phyloP scores from a whole-genome alignment of 139 green algal genomes.

The Chlamydomonas incerta region DNA sequence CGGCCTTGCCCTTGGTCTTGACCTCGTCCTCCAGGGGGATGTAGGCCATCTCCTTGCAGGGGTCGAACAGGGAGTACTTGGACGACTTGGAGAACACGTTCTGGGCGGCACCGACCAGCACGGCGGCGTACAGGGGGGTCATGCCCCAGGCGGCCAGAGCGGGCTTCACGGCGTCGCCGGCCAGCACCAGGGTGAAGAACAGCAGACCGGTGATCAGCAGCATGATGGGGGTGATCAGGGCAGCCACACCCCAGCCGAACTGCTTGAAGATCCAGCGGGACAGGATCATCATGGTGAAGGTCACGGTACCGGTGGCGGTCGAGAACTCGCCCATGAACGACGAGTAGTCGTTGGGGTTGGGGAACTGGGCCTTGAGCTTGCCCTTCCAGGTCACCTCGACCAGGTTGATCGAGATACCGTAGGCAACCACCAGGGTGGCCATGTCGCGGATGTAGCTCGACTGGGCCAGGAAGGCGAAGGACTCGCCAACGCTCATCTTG shows the following conservation, averaged over 20 bases:
- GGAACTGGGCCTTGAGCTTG: conserved; percentile 99
- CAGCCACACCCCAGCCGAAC: conserved; percentile 97
- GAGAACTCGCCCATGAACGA: conserved; percentile 95
- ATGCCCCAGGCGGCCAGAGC: conserved; percentile 86
- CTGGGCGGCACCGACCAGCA: conserved; percentile 96
- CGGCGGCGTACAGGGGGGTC: conserved; percentile 95
- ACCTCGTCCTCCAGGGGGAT: conserved; percentile 97
- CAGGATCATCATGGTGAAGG: conserved; percentile 98
- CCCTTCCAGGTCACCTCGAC: conserved; percentile 99
- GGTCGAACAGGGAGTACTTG: conserved; percentile 99
- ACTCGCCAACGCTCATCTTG: conserved; percentile 95
- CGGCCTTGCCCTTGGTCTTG: conserved; percentile 97
- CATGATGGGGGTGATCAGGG: conserved; percentile 96
- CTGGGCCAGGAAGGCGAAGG: conserved; percentile 93
- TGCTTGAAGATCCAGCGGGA: conserved; percentile 95
- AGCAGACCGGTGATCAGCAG: conserved; percentile 94
- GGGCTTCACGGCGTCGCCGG: conserved; percentile 78
- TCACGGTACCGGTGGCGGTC: conserved; percentile 87
- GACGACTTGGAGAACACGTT: conserved; percentile 98
- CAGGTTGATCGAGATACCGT: conserved; percentile 99
- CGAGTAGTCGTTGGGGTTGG: conserved; percentile 97
- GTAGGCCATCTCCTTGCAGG: conserved; percentile 99
- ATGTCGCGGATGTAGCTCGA: conserved; percentile 97
- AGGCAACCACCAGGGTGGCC: conserved; percentile 93
- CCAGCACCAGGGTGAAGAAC: conserved; percentile 98